A percentile compares a stretch with the other conserved stretches of the same genome.
Evolutionary conservation across 2,329 filamentous ascomycete genomes (phyloP).

Genomic region (Scytalidium lignicola): DNA sequence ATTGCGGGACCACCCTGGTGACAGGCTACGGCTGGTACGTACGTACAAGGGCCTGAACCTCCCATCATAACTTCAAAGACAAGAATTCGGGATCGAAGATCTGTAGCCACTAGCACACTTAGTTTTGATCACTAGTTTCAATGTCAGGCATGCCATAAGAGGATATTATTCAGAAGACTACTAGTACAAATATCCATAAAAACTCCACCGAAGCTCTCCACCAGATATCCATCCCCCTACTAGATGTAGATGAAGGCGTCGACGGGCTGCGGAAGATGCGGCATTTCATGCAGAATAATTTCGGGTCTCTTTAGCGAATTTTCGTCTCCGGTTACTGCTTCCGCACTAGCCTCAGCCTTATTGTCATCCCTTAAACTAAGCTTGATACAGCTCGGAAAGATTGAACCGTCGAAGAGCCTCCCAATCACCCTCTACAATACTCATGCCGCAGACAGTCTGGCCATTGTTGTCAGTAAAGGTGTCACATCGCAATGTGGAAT

Average conservation of each 20-base stretch:
- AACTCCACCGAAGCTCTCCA: too few species aligned
- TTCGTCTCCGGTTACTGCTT: slow-evolving; percentile 21
- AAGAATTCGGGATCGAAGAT: too few species aligned
- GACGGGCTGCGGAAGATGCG: background rate
- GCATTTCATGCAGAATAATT: background rate
- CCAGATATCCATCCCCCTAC: too few species aligned
- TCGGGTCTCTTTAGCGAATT: background rate
- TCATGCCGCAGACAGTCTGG: slow-evolving; percentile 72
- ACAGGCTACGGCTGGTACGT: too few species aligned
- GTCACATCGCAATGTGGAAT: slow-evolving; percentile 7
- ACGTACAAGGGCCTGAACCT: too few species aligned
- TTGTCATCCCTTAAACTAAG: slow-evolving; percentile 7
- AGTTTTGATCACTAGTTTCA: too few species aligned
- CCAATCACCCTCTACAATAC: slow-evolving; percentile 67
- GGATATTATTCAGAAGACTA: too few species aligned
- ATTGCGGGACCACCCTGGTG: too few species aligned
- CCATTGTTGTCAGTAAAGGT: slow-evolving; percentile 12
- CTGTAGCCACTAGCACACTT: too few species aligned
- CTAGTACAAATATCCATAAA: too few species aligned
- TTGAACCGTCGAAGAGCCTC: slow-evolving; percentile 73
- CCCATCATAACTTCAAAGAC: too few species aligned
- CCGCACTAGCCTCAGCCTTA: slow-evolving; percentile 11
- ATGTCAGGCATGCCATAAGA: too few species aligned
- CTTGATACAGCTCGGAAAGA: slow-evolving; percentile 64
- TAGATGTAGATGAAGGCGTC: background rate